These are phyloP conservation scores for Colletotrichum sp. DNA, from an alignment of 2,329 filamentous ascomycete genomes.

Conservation along the genomic window DNA sequence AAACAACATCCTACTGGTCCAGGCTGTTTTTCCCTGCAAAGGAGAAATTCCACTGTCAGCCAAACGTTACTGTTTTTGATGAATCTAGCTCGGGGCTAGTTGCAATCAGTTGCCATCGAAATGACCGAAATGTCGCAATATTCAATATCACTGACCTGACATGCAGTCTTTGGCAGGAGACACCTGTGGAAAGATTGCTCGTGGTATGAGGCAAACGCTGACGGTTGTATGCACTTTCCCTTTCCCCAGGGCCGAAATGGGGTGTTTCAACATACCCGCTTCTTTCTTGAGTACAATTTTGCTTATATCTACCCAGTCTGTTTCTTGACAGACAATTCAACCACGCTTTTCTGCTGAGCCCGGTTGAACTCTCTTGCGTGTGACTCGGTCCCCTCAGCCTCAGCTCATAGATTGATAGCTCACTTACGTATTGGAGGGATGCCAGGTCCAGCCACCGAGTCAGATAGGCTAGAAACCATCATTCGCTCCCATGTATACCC, in stretches of 20 bases:
- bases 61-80: background rate
- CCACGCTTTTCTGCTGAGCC: background rate
- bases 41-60: background rate
- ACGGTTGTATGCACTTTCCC: background rate
- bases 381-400: background rate
- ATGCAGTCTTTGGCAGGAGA: background rate
- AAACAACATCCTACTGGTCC: background rate
- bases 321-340: background rate
- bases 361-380: background rate
- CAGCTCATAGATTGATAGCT: background rate
- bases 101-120: background rate
- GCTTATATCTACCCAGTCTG: background rate
- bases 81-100: background rate
- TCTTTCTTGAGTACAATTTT: background rate
- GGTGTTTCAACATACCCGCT: background rate
- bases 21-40: background rate
- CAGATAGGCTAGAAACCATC: background rate
- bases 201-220: background rate
- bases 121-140: background rate
- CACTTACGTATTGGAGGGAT: background rate
- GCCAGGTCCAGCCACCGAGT: background rate
- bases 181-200: background rate
- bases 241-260: background rate
- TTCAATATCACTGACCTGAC: background rate
- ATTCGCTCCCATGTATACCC: background rate